Evolutionary conservation across 257 asterid genomes (phyloP), one percentile per base, ranked within the genome.

Genomic region (Nicotiana benthamiana): DNA sequence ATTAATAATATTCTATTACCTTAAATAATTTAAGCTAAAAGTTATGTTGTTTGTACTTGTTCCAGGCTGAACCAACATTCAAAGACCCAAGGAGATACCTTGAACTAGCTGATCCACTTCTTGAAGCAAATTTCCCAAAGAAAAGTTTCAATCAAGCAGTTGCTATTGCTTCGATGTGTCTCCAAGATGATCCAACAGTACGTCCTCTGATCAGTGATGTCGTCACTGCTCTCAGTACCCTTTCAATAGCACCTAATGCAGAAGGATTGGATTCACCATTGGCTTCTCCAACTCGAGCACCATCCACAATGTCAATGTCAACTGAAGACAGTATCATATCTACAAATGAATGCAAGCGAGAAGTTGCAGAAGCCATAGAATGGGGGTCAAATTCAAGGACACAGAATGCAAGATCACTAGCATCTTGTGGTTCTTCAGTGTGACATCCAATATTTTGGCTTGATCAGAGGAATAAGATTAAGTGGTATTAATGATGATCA

Each of bases 181-280:
- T 94, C 8, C 94, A 93, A 75, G 93, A 94, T 28, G 98, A 93
- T 59, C 88, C 91, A 1, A 56, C 87, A 0, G 80, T 87, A 16
- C 91, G 98, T 0, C 98, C 98, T 36, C 81, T 82, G 52, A 94
- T 91, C 46, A 91, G 97, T 67, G 98, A 94, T 64, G 97, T 93
- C 40, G 97, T 94, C 79, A 94, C 96, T 0, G 97, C 98, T 24
- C 96, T 94, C n/a, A 91, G 93, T 68, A 84, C 87, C 83, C 92
- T 94, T 6, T 86, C 90, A 28, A 36, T 34, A 12, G 87, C 85
- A 77, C 89, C 90, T 0, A 90, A 91, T 1, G 24, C 62, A 8
- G n/a, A n/a, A 12, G 85, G 79, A 28, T 61, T 34, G 15, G 27
- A 28, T 13, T 79, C 82, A 5, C 85, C 87, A 0, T 60, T 60